Base-by-base conservation (phyloP, 1,139 yeast genomes). In the Suzukiozyma palmioleophila region DNA sequence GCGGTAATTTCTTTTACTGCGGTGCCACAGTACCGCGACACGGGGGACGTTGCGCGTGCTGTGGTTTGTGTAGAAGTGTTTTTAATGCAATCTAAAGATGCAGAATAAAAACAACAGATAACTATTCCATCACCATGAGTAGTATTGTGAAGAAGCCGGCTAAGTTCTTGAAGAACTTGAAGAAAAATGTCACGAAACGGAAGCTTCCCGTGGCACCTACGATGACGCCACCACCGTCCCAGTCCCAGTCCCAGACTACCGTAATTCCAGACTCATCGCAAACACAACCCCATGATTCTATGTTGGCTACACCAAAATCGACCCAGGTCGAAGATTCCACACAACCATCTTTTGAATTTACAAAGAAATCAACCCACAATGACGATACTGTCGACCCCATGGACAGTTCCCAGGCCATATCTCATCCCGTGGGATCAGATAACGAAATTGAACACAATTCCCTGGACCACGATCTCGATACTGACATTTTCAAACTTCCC, bases 111-210 rank as follows among this genome's bases (percentile, higher is more conserved):
- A 18, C 22, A 18, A 18, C 22, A 4, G 22, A 18, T 18, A 18
- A 18, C 22, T 18, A 18, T 18, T 18, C 22, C 22, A 35, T 27
- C 35, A 46, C n/a, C 36, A 73, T 73, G 79, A 73, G 77, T 66
- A 69, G 77, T 64, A 60, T 73, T 34, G 71, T 73, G 25, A 71
- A 66, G 57, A 69, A 70, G 53, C 59, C 64, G 35, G 56, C 73
- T 15, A 69, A 59, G 42, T 71, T 71, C 51, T 56, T 63, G 33
- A 75, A 75, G 34, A 66, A 66, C 49, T 46, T 68, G 35, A 64
- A 60, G 52, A 59, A 61, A 49, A 58, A 59, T 31, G 43, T 53
- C 7, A 37, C 46, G 21, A 49, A 57, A 43, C 54, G 54, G 44
- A 53, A 50, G 39, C 43, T 39, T 11, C 35, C 38, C 22, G 42